These are phyloP conservation scores for Rosa lucieae DNA, from an alignment of 306 rosid species.

Conservation along the genomic window DNA sequence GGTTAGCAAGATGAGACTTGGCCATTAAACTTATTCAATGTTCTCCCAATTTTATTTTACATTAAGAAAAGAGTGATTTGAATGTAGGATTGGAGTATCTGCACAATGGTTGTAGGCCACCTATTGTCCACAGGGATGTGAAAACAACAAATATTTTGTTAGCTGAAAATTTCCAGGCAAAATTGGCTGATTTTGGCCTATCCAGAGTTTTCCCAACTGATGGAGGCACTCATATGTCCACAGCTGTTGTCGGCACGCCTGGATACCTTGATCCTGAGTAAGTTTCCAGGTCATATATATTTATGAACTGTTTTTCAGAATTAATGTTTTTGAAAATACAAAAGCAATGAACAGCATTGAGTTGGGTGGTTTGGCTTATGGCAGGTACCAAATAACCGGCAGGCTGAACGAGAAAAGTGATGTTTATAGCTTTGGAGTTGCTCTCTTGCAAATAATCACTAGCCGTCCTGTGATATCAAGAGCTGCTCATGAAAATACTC, in stretches of 20 bases:
- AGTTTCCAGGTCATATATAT: not conserved
- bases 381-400: constrained; percentile 23
- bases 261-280: constrained; percentile 39
- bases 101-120: constrained; percentile 40
- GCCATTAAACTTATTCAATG: not conserved
- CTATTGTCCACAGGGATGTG: constrained; percentile 41
- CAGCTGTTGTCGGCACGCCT: constrained; percentile 30
- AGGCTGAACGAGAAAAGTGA: constrained; percentile 35
- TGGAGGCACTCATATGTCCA: constrained; percentile 25
- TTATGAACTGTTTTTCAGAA: not conserved
- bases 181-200: constrained; percentile 43
- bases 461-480: constrained; percentile 17
- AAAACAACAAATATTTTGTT: constrained; percentile 40
- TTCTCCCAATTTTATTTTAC: not conserved
- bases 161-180: constrained; percentile 36
- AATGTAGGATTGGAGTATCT: constrained; percentile 44
- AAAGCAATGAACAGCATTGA: not conserved
- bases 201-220: constrained; percentile 34
- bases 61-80: not conserved
- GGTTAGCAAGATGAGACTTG: constrained; percentile 2
- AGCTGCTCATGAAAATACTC: not conserved
- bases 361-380: not conserved
- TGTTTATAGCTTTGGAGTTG: constrained; percentile 36
- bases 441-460: constrained; percentile 34
- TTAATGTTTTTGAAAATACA: not conserved